Percentiles rank a stretch among this genome's conserved stretches.
Evolutionary conservation across 805 yeast genomes (phyloP).

Genomic region (Candida adriatica): DNA sequence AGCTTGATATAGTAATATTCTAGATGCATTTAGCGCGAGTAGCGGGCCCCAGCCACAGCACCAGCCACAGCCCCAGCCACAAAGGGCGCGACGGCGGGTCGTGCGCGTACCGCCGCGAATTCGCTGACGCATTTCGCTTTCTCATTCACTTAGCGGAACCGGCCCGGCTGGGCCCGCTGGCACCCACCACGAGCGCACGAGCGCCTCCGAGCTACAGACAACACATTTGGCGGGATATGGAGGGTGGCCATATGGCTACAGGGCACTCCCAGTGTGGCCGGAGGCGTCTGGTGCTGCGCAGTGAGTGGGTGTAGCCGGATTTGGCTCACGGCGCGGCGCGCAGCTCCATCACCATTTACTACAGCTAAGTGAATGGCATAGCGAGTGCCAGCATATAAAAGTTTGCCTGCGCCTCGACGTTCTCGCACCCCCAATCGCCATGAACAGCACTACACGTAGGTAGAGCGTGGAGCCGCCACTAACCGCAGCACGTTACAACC

Average conservation of each 20-base stretch:
- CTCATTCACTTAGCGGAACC: conserved; percentile 19
- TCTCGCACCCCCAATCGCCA: background rate
- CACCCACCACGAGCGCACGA: too few relatives aligned
- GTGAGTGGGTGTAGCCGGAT: background rate
- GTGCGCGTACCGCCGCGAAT: too few relatives aligned
- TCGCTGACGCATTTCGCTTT: too few relatives aligned
- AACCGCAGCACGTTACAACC: conserved; percentile 37
- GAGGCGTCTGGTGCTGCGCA: conserved; percentile 1
- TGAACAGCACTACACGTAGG: background rate
- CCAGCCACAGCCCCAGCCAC: too few relatives aligned
- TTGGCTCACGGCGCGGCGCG: background rate
- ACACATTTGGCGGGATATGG: too few relatives aligned
- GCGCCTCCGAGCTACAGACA: too few relatives aligned
- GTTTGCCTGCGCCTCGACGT: conserved; percentile 1
- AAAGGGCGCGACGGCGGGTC: too few relatives aligned
- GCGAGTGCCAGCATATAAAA: conserved; percentile 21
- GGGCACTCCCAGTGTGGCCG: conserved; percentile 1
- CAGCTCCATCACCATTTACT: conserved; percentile 2
- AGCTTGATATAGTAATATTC: too few relatives aligned
- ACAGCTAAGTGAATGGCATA: conserved; percentile 23
- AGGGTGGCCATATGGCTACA: background rate
- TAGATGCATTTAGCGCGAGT: too few relatives aligned
- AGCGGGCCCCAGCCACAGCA: too few relatives aligned
- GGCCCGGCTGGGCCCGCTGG: background rate
- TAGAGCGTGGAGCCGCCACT: conserved; percentile 1